Percentiles rank a stretch among this genome's conserved stretches.
Conservation (phyloP, 1,139 yeast genomes). For the Hansenula anomala region DNA sequence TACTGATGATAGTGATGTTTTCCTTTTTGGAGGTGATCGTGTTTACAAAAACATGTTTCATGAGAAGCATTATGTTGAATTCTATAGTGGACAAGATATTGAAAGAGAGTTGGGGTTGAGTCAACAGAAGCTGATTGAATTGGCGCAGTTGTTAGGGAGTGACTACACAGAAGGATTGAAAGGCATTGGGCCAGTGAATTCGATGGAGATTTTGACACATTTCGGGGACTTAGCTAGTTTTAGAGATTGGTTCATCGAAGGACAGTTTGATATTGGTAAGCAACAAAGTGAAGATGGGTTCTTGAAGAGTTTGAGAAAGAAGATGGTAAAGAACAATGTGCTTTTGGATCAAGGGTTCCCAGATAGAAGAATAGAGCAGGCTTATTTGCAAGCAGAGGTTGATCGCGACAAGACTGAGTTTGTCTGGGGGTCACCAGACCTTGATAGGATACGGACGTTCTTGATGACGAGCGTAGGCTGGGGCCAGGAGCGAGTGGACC, state of each 20-base stretch:
- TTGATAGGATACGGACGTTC: slow-evolving; percentile 71
- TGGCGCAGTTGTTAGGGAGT: slow-evolving; percentile 84
- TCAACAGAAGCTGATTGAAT: slow-evolving; percentile 59
- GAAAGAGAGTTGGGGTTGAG: slow-evolving; percentile 59
- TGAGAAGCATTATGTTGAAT: slow-evolving; percentile 89
- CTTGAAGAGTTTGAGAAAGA: slow-evolving; percentile 54
- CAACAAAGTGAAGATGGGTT: slow-evolving; percentile 41
- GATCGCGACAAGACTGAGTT: slow-evolving; percentile 75
- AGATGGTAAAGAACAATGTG: slow-evolving; percentile 42
- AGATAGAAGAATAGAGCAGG: slow-evolving; percentile 59
- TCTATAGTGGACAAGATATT: slow-evolving; percentile 62
- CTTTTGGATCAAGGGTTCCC: slow-evolving; percentile 63
- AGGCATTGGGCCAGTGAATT: slow-evolving; percentile 90
- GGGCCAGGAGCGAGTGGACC: slow-evolving; percentile 73
- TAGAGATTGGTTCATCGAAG: slow-evolving; percentile 46
- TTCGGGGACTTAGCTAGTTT: slow-evolving; percentile 50
- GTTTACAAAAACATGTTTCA: slow-evolving; percentile 93
- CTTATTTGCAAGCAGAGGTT: slow-evolving; percentile 77
- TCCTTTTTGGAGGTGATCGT: slow-evolving; percentile 82
- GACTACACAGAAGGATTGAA: slow-evolving; percentile 91
- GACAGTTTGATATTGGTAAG: slow-evolving; percentile 32
- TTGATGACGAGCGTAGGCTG: slow-evolving; percentile 76
- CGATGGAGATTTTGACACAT: slow-evolving; percentile 90
- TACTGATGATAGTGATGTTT: slow-evolving; percentile 97
- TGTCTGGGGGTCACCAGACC: slow-evolving; percentile 87